These are phyloP conservation scores for Citrullus mucosospermus DNA, from an alignment of 306 rosid genomes.

Conservation along the genomic window DNA sequence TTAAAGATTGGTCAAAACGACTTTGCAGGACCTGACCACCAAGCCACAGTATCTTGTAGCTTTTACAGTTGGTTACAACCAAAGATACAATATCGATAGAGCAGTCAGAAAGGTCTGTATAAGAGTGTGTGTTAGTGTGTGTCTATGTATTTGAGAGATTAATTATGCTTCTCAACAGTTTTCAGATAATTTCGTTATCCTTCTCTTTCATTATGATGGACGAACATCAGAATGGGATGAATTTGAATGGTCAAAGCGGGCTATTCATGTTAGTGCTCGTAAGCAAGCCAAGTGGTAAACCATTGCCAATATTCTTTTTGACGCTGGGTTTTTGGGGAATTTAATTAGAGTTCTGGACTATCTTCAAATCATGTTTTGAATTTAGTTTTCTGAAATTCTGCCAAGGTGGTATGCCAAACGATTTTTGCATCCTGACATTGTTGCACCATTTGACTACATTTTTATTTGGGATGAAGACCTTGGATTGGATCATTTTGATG, in stretches of 20 bases:
- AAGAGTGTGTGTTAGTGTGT: constrained; percentile 10
- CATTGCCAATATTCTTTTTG: neutral
- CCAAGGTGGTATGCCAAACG: constrained; percentile 97
- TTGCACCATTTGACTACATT: constrained; percentile 86
- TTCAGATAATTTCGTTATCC: constrained; percentile 71
- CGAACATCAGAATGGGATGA: constrained; percentile 92
- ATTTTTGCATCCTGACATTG: constrained; percentile 92
- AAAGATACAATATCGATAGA: constrained; percentile 61
- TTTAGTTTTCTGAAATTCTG: constrained; percentile 5
- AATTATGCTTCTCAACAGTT: constrained; percentile 46
- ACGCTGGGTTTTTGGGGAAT: neutral
- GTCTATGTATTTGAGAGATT: constrained; percentile 9
- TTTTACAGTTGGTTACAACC: constrained; percentile 83
- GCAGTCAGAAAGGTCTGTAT: constrained; percentile 77
- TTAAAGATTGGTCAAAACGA: constrained; percentile 9
- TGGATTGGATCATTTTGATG: constrained; percentile 89
- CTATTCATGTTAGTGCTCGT: constrained; percentile 82
- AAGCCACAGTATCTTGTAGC: constrained; percentile 85
- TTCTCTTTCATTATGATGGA: constrained; percentile 95
- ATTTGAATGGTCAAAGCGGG: constrained; percentile 84
- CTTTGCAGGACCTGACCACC: constrained; percentile 65
- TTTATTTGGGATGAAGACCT: constrained; percentile 98
- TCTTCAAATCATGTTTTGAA: neutral
- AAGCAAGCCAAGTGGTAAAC: constrained; percentile 90
- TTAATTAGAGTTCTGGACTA: neutral